phyloP scores from a whole-genome alignment of 257 asterid species.

The Fraxinus americana region DNA sequence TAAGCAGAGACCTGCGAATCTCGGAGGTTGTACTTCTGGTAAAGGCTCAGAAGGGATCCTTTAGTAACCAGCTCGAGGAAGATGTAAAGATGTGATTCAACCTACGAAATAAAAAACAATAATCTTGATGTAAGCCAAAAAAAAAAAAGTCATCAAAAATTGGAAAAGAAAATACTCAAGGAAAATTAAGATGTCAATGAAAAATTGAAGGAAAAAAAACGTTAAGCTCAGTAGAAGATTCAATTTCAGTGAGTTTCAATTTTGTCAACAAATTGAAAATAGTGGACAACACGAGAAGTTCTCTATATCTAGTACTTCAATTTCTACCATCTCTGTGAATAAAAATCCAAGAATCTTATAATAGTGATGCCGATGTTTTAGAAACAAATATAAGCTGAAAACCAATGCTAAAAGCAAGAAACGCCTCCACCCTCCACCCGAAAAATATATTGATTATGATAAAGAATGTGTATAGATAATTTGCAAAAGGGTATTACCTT shows the following conservation, averaged over 20 bases:
- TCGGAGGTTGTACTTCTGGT: slow-evolving; percentile 42
- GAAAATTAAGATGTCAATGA: slow-evolving; percentile 7
- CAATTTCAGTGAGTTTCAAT: background rate
- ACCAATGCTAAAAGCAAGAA: slow-evolving; percentile 3
- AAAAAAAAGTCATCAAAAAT: slow-evolving; percentile 3
- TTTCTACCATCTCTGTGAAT: slow-evolving; percentile 3
- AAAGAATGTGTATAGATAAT: slow-evolving; percentile 3
- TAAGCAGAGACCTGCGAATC: slow-evolving; percentile 49
- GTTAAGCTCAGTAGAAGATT: background rate
- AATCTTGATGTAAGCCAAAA: slow-evolving; percentile 15
- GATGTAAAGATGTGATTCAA: slow-evolving; percentile 46
- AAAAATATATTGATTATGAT: slow-evolving; percentile 6
- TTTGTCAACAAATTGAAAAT: background rate
- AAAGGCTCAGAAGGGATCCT: slow-evolving; percentile 44
- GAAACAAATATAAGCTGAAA: slow-evolving; percentile 1
- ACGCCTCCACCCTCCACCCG: slow-evolving; percentile 10
- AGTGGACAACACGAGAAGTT: background rate
- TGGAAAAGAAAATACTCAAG: background rate
- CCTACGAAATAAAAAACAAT: slow-evolving; percentile 27
- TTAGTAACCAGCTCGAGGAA: slow-evolving; percentile 48
- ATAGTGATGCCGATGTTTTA: background rate
- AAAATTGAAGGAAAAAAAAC: background rate
- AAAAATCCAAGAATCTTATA: slow-evolving; percentile 16
- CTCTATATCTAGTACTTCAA: slow-evolving; percentile 6
- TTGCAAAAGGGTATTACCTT: slow-evolving; percentile 50